phyloP scores from a whole-genome alignment of 2,329 filamentous ascomycete genomes.

The Microcyclospora tardicrescens region DNA sequence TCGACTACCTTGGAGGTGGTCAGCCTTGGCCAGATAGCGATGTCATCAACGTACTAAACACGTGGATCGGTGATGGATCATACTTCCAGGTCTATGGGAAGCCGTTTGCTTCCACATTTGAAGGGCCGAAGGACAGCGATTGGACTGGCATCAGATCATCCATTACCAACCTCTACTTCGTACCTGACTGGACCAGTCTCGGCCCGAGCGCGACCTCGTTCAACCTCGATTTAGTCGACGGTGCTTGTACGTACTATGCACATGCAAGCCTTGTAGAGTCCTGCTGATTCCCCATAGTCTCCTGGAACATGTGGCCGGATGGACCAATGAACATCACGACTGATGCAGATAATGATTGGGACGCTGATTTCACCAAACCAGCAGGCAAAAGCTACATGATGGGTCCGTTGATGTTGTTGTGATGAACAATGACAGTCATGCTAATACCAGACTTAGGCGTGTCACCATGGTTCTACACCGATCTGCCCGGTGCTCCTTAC shows the following conservation, averaged over 20 bases:
- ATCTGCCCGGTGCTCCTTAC: conserved; percentile 35
- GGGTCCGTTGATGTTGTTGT: conserved; percentile 15
- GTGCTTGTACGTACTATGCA: conserved; percentile 16
- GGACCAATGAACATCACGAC: conserved; percentile 39
- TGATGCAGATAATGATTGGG: conserved; percentile 4
- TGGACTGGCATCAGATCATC: conserved; percentile 1
- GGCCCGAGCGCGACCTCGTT: conserved; percentile 16
- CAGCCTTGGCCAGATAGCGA: conserved; percentile 20
- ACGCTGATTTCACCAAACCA: conserved; percentile 11
- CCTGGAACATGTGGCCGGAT: conserved; percentile 39
- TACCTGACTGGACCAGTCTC: conserved; percentile 36
- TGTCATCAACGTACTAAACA: conserved; percentile 31
- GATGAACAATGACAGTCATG: not conserved
- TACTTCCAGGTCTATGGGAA: conserved; percentile 38
- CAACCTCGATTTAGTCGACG: conserved; percentile 24
- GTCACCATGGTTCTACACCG: conserved; percentile 42
- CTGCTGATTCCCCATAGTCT: conserved; percentile 15
- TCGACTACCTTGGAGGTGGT: conserved; percentile 41
- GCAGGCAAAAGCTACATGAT: conserved; percentile 36
- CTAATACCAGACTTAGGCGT: conserved; percentile 10
- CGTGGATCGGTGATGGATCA: conserved; percentile 31
- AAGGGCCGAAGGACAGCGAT: conserved; percentile 28
- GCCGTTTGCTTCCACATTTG: conserved; percentile 42
- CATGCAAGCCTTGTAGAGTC: too few species aligned
- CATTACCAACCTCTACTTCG: conserved; percentile 25